Evolutionary conservation across 2,329 filamentous ascomycete genomes (phyloP), one percentile per base, ranked within the genome.

Genomic region (Xylariaceae sp.): DNA sequence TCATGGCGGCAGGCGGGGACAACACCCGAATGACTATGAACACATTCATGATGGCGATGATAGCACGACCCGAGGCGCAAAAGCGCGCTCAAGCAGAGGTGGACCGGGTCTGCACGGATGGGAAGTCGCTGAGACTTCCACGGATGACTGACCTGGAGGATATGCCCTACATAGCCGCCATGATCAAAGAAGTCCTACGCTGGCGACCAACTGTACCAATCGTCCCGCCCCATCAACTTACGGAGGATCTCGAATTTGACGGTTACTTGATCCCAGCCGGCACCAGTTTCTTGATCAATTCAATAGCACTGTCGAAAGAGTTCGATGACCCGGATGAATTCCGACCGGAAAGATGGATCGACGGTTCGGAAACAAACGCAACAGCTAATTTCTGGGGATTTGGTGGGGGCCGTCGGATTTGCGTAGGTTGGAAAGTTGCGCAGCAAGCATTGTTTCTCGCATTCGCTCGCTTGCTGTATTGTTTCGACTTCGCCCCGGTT

Each of bases 1-100:
- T 72, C 15, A 62, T 72, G 9, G 68, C 65, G 42, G 69, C 70
- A 0, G 69, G 70, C 0, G 63, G 62, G 15, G 70, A 72, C 55
- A 72, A 64, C 5, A 70, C 66, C 0, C 55, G 68, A 3, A 60
- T 65, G 55, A 56, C 59, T 1, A 47, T 71, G 21, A 71, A 71
- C 47, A 67, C 61, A 8, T 70, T 70, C 43, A 60, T 62, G 2
- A 68, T 71, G 67, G 63, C 69, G 0, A 58, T 61, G 22, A 29
- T 70, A 5, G 56, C 54, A 8, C 53, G 62, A 40, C 48, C 53
- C 30, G 39, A 36, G 18, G 48, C 30, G 6, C 48, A 49, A 40
- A 12, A 10, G 39, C 53, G 49, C 3, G 53, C 53, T 19, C 53
- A 19, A 4, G 49, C 12, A 34, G 53, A 55, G 30, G 32, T 49